A percentile compares a stretch with the other conserved stretches of the same genome.
Conservation (phyloP, 768 basidiomycete species). For the Mycena olivaceomarginata region DNA sequence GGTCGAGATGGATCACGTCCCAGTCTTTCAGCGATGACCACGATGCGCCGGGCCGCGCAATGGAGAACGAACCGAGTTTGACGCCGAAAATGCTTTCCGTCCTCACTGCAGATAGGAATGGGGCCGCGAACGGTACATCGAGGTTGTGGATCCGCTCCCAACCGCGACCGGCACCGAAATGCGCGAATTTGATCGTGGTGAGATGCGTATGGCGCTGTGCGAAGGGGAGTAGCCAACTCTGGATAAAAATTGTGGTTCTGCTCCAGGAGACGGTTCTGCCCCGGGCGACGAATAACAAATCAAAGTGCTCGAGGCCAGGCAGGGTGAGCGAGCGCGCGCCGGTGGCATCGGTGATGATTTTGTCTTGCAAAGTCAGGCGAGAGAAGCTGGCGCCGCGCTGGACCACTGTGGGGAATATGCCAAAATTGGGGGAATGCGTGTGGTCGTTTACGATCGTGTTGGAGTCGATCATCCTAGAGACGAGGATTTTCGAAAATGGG, state of each 20-base stretch:
- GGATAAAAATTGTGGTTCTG: background rate
- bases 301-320: background rate
- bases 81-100: background rate
- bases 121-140: background rate
- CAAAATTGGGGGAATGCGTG: background rate
- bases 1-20: background rate
- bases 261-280: background rate
- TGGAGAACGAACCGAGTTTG: background rate
- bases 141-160: background rate
- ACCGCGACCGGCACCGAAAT: too few species aligned
- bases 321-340: background rate
- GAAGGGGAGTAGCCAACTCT: background rate
- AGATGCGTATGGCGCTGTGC: background rate
- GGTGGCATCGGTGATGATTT: background rate
- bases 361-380: background rate
- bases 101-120: background rate
- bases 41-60: background rate
- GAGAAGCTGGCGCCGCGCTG: background rate
- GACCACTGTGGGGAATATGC: background rate
- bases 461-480: background rate
- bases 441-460: background rate
- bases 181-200: background rate
- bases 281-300: background rate
- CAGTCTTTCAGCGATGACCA: background rate
- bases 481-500: background rate